Conservation (phyloP, 2,329 filamentous ascomycete species). For the Neobulgaria alba region DNA sequence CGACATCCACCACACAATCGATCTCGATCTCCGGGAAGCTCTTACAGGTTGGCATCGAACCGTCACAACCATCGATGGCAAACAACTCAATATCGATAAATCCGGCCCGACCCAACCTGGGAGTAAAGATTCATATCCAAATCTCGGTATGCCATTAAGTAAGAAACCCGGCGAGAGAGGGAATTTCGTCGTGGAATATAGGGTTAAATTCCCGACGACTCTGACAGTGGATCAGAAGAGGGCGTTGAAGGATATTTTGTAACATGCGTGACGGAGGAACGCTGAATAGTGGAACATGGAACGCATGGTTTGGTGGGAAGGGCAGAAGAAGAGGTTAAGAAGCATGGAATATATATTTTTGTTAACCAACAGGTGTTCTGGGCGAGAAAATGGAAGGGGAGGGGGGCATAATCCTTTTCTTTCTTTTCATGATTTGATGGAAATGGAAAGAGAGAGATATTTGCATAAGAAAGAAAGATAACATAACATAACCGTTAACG, state of each 20-base stretch:
- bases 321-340: no score
- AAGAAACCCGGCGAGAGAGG: slow-evolving; percentile 81
- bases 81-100: slow-evolving; percentile 71
- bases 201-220: slow-evolving; percentile 81
- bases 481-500: no score
- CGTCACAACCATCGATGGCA: slow-evolving; percentile 89
- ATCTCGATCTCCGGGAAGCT: slow-evolving; percentile 85
- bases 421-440: no score
- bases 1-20: slow-evolving; percentile 70
- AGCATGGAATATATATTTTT: no score
- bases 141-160: slow-evolving; percentile 86
- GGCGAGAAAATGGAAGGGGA: no score
- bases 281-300: no score
- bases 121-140: slow-evolving; percentile 71
- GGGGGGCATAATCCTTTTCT: no score
- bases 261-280: no score
- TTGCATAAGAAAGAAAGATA: no score
- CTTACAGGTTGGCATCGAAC: slow-evolving; percentile 88
- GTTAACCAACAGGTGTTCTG: no score
- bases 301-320: no score
- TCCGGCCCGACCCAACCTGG: slow-evolving; percentile 78
- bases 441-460: no score
- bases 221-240: slow-evolving; percentile 73
- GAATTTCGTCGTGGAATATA: slow-evolving; percentile 82
- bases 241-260: slow-evolving; percentile 71